Conservation (phyloP, 352 stramenopile genomes). For the Thalassiosira hispida region DNA sequence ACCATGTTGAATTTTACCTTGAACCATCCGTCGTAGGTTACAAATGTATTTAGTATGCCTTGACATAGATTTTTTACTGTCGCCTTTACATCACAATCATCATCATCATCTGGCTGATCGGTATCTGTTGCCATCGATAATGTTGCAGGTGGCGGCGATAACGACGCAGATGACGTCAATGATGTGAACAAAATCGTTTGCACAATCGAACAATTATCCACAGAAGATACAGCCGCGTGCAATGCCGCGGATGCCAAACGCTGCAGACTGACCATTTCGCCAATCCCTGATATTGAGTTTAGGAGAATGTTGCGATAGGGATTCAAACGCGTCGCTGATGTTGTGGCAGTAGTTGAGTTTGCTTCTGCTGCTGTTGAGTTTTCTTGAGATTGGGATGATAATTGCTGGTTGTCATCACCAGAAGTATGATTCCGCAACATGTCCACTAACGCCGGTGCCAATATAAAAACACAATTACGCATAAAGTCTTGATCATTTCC, state of each 20-base stretch:
- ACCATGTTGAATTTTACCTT: slow-evolving; percentile 72
- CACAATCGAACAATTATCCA: slow-evolving; percentile 58
- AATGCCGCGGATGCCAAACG: slow-evolving; percentile 57
- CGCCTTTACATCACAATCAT: slow-evolving; percentile 20
- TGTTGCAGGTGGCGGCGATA: too few relatives aligned
- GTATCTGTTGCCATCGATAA: too few relatives aligned
- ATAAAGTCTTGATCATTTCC: slow-evolving; percentile 12
- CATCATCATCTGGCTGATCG: slow-evolving; percentile 1
- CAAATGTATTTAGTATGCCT: slow-evolving; percentile 57
- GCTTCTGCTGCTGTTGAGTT: neutral
- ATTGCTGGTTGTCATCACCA: slow-evolving; percentile 25
- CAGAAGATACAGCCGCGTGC: slow-evolving; percentile 60
- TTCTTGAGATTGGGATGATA: neutral
- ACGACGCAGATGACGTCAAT: neutral
- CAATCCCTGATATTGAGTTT: slow-evolving; percentile 53
- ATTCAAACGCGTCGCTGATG: slow-evolving; percentile 61
- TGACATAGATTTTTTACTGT: slow-evolving; percentile 60
- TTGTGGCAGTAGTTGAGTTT: slow-evolving; percentile 13
- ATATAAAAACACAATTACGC: slow-evolving; percentile 71
- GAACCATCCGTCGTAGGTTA: slow-evolving; percentile 64
- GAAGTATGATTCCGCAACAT: slow-evolving; percentile 56
- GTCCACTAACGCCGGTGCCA: slow-evolving; percentile 69
- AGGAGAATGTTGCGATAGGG: slow-evolving; percentile 77
- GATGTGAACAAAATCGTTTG: slow-evolving; percentile 57
- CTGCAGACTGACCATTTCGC: slow-evolving; percentile 64